Conservation (phyloP, 2,329 filamentous ascomycete genomes). For the Ilyonectria mors-panacis region DNA sequence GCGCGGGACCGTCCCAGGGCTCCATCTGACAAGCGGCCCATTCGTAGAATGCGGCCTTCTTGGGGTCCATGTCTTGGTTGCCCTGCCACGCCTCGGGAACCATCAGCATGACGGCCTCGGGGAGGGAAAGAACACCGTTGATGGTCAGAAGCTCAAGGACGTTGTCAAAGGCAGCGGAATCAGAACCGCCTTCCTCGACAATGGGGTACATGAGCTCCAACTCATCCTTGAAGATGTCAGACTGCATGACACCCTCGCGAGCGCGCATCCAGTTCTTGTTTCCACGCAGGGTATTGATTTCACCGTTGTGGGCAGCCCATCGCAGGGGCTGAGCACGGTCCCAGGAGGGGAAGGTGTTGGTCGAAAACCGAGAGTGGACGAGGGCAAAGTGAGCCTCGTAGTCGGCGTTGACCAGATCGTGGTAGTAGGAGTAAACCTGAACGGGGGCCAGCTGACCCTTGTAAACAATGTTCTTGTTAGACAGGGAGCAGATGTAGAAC, state of each 20-base stretch:
- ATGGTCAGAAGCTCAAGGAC: conserved; percentile 94
- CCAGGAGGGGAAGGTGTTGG: conserved; percentile 98
- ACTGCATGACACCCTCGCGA: conserved; percentile 94
- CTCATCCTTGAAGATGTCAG: conserved; percentile 92
- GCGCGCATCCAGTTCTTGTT: conserved; percentile 99
- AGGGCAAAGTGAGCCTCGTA: conserved; percentile 98
- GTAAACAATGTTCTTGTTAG: conserved; percentile 99
- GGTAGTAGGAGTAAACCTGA: conserved; percentile 98
- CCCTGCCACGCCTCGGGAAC: conserved; percentile 98
- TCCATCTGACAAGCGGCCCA: conserved; percentile 99
- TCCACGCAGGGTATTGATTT: conserved; percentile 96
- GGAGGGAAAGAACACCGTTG: conserved; percentile 94
- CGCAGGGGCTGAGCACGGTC: conserved; percentile 95
- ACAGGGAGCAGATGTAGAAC: conserved; percentile 98
- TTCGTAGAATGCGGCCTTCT: conserved; percentile 97
- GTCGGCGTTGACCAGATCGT: conserved; percentile 96
- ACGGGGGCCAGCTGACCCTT: conserved; percentile 95
- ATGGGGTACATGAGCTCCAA: conserved; percentile 93
- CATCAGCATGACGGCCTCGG: conserved; percentile 98
- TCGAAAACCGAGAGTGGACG: conserved; percentile 97
- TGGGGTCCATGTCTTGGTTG: conserved; percentile 90
- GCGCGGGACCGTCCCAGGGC: conserved; percentile 95
- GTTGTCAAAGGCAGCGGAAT: conserved; percentile 97
- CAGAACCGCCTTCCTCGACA: conserved; percentile 95
- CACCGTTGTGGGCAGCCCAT: conserved; percentile 98